Percentiles rank a stretch among this genome's conserved stretches.
Conservation (phyloP, 2,329 filamentous ascomycete species). For the Penicillium brevicompactum region DNA sequence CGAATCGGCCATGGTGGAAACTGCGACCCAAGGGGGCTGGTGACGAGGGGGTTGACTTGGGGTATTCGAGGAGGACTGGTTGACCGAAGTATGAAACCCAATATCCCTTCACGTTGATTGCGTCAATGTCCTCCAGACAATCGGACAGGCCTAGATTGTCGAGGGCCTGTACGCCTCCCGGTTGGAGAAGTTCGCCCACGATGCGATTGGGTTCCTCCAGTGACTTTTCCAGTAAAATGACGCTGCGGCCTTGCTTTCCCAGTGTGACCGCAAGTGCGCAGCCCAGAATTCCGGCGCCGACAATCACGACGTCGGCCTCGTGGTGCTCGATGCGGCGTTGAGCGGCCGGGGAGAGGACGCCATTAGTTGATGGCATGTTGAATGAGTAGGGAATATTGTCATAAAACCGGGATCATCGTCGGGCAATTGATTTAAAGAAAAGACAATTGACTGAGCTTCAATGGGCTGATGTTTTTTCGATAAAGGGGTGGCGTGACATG, state of each 20-base stretch:
- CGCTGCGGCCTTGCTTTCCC: conserved; percentile 85
- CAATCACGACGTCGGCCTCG: conserved; percentile 80
- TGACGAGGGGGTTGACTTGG: conserved; percentile 54
- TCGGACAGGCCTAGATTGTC: conserved; percentile 76
- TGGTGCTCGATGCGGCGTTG: conserved; percentile 57
- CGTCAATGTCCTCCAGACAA: conserved; percentile 87
- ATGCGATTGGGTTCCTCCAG: conserved; percentile 94
- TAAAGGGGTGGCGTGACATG: conserved; percentile 37
- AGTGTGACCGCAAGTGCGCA: conserved; percentile 83
- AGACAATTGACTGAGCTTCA: conserved; percentile 5
- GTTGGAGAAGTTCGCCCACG: conserved; percentile 92
- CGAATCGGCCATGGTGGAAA: conserved; percentile 96
- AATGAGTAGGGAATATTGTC: conserved; percentile 9
- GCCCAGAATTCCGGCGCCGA: conserved; percentile 88
- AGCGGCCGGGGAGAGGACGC: conserved; percentile 36
- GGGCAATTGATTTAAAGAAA: conserved; percentile 25
- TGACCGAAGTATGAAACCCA: conserved; percentile 80
- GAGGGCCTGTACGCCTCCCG: conserved; percentile 81
- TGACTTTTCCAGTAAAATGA: conserved; percentile 84
- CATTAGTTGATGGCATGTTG: conserved; percentile 32
- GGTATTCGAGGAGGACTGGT: conserved; percentile 77
- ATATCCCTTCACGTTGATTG: conserved; percentile 80
- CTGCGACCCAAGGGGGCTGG: conserved; percentile 70
- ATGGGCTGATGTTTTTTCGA: conserved; percentile 26
- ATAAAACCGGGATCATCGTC: conserved; percentile 17